phyloP scores from a whole-genome alignment of 768 basidiomycete species.

The Suillus cothurnatus region DNA sequence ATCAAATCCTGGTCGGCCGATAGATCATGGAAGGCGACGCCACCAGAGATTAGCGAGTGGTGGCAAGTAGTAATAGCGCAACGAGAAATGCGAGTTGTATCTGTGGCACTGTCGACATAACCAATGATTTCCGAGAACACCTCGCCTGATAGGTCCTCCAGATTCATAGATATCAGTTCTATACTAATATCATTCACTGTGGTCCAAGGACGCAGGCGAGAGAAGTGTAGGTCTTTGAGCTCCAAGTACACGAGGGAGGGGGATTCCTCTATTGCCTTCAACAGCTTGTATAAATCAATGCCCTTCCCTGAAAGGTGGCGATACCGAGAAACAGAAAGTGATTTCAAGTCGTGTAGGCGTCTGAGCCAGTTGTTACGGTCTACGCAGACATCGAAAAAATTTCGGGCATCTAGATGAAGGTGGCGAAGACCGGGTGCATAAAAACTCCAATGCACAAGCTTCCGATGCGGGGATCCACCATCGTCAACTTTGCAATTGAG shows the following conservation, averaged over 20 bases:
- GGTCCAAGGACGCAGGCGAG: constrained; percentile 9
- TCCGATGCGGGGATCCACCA: neutral
- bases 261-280: constrained; percentile 2
- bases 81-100: neutral
- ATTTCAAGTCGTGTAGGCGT: neutral
- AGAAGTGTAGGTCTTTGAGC: constrained; percentile 7
- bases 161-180: neutral
- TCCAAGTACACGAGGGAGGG: neutral
- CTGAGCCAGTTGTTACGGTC: constrained; percentile 7
- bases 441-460: constrained; percentile 3
- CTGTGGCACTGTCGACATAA: neutral
- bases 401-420: constrained; percentile 3
- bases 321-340: constrained; percentile 4
- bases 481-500: constrained; percentile 11
- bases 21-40: neutral
- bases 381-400: constrained; percentile 6
- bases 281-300: constrained; percentile 7
- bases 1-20: constrained; percentile 3
- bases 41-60: constrained; percentile 3
- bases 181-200: neutral
- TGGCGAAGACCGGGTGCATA: constrained; percentile 3
- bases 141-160: constrained; percentile 7
- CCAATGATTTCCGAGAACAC: constrained; percentile 5
- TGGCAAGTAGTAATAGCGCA: neutral
- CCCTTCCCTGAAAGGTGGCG: neutral